phyloP scores from a whole-genome alignment of 2,329 filamentous ascomycete species.

The Lasiodiplodia sp. region DNA sequence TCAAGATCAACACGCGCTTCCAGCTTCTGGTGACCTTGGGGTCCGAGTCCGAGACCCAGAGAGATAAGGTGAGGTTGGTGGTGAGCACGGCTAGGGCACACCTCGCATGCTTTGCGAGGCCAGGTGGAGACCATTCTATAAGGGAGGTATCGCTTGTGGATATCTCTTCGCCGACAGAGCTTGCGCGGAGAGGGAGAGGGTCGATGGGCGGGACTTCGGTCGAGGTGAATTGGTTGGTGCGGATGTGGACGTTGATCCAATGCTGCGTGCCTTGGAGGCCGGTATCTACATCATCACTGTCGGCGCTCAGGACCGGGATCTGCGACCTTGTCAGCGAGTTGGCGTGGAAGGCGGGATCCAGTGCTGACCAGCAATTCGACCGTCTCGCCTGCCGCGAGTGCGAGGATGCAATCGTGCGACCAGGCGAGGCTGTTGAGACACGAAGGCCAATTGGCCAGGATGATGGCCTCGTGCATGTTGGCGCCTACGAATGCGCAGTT shows the following conservation, averaged over 20 bases:
- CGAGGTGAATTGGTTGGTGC: slow-evolving; percentile 60
- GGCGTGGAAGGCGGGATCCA: slow-evolving; percentile 6
- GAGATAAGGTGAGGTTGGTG: slow-evolving; percentile 62
- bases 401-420: slow-evolving; percentile 66
- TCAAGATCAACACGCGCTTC: slow-evolving; percentile 62
- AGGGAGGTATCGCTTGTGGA: slow-evolving; percentile 59
- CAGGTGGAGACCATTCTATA: slow-evolving; percentile 64
- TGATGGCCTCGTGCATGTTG: slow-evolving; percentile 46
- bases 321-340: slow-evolving; percentile 34
- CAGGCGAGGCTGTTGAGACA: slow-evolving; percentile 63
- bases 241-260: slow-evolving; percentile 52
- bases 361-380: slow-evolving; percentile 60
- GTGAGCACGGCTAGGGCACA: slow-evolving; percentile 64
- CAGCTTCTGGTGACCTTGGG: slow-evolving; percentile 54
- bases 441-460: slow-evolving; percentile 57
- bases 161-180: slow-evolving; percentile 66
- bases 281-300: slow-evolving; percentile 41
- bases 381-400: slow-evolving; percentile 63
- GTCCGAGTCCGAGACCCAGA: slow-evolving; percentile 61
- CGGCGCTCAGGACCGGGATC: slow-evolving; percentile 44
- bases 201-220: slow-evolving; percentile 56
- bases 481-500: background rate
- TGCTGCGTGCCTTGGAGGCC: slow-evolving; percentile 36
- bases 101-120: slow-evolving; percentile 61
- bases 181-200: slow-evolving; percentile 55